Conservation (phyloP, 23 red algal species). For the Gracilaria caudata region DNA sequence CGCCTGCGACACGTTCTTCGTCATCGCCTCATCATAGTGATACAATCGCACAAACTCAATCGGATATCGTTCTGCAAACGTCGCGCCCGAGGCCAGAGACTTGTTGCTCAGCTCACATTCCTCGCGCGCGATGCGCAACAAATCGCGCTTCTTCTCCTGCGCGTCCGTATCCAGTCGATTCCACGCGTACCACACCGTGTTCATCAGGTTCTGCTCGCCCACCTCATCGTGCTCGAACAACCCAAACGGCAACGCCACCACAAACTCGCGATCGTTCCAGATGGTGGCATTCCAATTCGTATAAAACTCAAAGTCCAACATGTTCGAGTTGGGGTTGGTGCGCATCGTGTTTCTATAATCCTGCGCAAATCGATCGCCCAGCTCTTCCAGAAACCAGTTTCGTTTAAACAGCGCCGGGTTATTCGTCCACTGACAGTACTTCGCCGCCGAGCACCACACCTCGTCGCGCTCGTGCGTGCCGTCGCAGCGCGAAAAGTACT, state of each 20-base stretch:
- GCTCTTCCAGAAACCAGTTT: constrained; percentile 50
- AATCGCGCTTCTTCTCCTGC: constrained; percentile 21
- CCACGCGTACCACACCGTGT: constrained; percentile 68
- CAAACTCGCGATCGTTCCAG: constrained; percentile 55
- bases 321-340: constrained; percentile 33
- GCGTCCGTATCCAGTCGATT: constrained; percentile 41
- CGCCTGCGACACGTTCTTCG: not conserved
- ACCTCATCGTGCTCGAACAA: constrained; percentile 58
- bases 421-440: constrained; percentile 71
- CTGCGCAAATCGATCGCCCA: constrained; percentile 22
- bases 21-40: constrained; percentile 42
- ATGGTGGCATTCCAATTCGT: constrained; percentile 50
- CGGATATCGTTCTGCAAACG: constrained; percentile 32
- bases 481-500: constrained; percentile 39
- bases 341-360: constrained; percentile 8
- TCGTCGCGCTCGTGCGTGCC: not conserved
- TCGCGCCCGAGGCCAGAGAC: constrained; percentile 18
- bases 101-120: constrained; percentile 16
- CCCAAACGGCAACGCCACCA: constrained; percentile 45
- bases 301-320: constrained; percentile 72
- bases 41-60: constrained; percentile 62
- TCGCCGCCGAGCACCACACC: constrained; percentile 49
- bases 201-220: constrained; percentile 58
- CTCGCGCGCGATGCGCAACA: not conserved
- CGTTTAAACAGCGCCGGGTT: constrained; percentile 62